Base-by-base conservation (phyloP, 1,284 basidiomycete species). In the Marasmius fiardii region DNA sequence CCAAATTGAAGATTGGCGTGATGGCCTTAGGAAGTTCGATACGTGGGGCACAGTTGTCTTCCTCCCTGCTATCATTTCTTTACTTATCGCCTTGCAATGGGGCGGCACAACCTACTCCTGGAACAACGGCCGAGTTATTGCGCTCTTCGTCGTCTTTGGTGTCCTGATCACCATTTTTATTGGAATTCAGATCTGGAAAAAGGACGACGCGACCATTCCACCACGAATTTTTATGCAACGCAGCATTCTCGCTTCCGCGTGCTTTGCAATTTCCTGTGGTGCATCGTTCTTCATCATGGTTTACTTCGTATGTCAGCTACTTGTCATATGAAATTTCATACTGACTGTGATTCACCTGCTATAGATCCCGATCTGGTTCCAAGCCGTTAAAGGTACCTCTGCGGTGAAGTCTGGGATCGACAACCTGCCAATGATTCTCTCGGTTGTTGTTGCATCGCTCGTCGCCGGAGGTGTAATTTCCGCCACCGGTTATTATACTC, bases 1-100 rank as follows among this genome's bases (percentile, higher is more conserved):
- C 16, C 39, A 26, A 7, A 49, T 49, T 16, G 31, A 26, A 4
- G 20, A 28, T 26, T 49, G 47, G 47, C 24, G 47, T 7, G 47
- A 49, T 20, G 47, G 47, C 16, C 47, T 49, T 6, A 49, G 16
- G 31, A 49, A 49, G 47, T 51, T 47, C 45, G 20, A 53, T 49
- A n/a, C 43, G 45, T 23, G 43, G 43, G 26, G 37, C 14, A 43
- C 34, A n/a, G 4, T 37, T 21, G 33, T 52, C 23, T 58, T 58
- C 18, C 35, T 58, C 20, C 56, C 56, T 2, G 52, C 49, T 16
- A 41, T 58, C 35, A 37, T 58, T 21, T 48, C 33, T n/a, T 37
- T 58, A 16, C 53, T 58, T 5, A 53, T 58, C n/a, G 57, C 57
- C 5, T 50, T 58, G 11, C 57, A 58, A 33, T 58, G 57, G 57